A percentile compares a stretch with the other conserved stretches of the same genome.
Conservation (phyloP, 768 basidiomycete genomes). For the Mycena polygramma region DNA sequence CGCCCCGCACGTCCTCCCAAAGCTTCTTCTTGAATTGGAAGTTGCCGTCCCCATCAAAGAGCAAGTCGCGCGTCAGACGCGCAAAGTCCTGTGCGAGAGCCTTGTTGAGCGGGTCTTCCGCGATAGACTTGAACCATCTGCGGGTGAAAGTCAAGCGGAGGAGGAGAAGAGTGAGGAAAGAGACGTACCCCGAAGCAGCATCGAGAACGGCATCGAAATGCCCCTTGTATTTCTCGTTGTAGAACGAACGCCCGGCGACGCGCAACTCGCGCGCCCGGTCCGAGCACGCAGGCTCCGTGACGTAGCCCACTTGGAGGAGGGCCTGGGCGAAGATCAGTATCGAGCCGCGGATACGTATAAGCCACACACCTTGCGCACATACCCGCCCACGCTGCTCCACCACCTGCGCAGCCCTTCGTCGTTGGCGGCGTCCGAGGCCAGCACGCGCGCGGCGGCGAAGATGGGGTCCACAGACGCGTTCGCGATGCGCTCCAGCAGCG, state of each 20-base stretch:
- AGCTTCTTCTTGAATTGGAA: slow-evolving; percentile 90
- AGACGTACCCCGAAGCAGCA: slow-evolving; percentile 52
- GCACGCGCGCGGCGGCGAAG: slow-evolving; percentile 74
- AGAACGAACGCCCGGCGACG: slow-evolving; percentile 83
- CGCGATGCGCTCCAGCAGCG: slow-evolving; percentile 92
- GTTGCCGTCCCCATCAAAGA: slow-evolving; percentile 85
- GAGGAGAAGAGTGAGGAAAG: not conserved
- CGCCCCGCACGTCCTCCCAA: slow-evolving; percentile 88
- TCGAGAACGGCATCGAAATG: slow-evolving; percentile 89
- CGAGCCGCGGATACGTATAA: no score
- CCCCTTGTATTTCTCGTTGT: slow-evolving; percentile 70
- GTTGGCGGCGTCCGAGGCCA: slow-evolving; percentile 80
- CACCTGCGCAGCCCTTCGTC: slow-evolving; percentile 83
- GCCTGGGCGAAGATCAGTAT: slow-evolving; percentile 55
- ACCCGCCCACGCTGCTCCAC: slow-evolving; percentile 75
- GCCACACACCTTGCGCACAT: slow-evolving; percentile 79
- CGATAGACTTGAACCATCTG: slow-evolving; percentile 88
- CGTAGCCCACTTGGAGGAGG: slow-evolving; percentile 85
- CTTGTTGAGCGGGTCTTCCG: slow-evolving; percentile 85
- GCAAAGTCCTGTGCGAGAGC: slow-evolving; percentile 88
- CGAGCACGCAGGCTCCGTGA: slow-evolving; percentile 84
- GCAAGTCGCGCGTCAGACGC: slow-evolving; percentile 83
- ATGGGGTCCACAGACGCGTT: slow-evolving; percentile 77
- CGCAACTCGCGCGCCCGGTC: slow-evolving; percentile 72
- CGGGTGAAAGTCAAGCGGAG: slow-evolving; percentile 35